phyloP scores from a whole-genome alignment of 768 basidiomycete species.

The Lactarius tabidus region DNA sequence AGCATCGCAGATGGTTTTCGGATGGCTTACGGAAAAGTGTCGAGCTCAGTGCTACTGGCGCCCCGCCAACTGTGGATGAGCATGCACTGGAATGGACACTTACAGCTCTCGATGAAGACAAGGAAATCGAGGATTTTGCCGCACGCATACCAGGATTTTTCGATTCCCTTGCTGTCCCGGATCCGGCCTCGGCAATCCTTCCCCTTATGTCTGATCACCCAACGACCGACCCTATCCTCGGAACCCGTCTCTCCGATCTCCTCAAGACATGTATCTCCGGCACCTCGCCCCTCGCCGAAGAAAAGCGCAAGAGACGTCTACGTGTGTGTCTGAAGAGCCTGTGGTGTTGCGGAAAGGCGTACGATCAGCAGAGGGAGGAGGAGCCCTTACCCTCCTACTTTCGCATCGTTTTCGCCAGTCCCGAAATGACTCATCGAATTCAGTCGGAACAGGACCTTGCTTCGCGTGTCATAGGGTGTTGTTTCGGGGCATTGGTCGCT shows the following conservation, averaged over 20 bases:
- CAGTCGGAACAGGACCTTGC: not conserved
- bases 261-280: not conserved
- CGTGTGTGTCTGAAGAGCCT: not conserved
- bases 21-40: not conserved
- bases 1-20: not conserved
- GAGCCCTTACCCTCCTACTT: not conserved
- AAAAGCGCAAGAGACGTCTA: not conserved
- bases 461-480: not conserved
- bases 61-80: not conserved
- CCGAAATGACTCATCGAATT: not conserved
- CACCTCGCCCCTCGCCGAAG: not conserved
- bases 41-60: not conserved
- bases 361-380: not conserved
- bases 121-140: not conserved
- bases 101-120: constrained; percentile 1
- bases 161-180: not conserved
- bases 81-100: not conserved
- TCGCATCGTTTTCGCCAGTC: not conserved
- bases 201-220: not conserved
- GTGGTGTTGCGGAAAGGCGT: constrained; percentile 1
- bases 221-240: not conserved
- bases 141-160: not conserved
- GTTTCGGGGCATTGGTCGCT: not conserved
- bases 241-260: constrained; percentile 1
- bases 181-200: not conserved